Evolutionary conservation across 2,329 filamentous ascomycete species (phyloP).

Genomic region (Botrytis deweyae): DNA sequence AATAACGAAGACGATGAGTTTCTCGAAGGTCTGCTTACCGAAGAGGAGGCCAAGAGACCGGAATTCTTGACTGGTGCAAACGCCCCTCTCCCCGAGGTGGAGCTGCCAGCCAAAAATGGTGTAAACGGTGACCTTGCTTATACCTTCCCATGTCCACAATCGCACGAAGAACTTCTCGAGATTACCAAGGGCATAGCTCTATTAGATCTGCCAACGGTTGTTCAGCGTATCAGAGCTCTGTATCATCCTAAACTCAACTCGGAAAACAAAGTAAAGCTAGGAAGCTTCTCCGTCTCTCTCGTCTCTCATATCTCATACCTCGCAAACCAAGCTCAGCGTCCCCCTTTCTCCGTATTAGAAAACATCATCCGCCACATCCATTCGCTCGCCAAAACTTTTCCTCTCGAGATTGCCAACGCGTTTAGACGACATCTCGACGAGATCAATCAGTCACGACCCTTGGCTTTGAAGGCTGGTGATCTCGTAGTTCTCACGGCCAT

Average conservation of each 20-base stretch:
- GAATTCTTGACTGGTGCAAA: conserved; percentile 50
- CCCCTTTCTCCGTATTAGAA: conserved; percentile 70
- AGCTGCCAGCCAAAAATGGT: conserved; percentile 40
- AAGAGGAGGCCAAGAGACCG: conserved; percentile 55
- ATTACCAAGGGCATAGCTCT: conserved; percentile 61
- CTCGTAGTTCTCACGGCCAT: conserved; percentile 81
- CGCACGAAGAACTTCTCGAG: conserved; percentile 69
- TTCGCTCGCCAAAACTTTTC: conserved; percentile 83
- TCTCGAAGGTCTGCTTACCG: conserved; percentile 64
- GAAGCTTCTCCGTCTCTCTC: conserved; percentile 63
- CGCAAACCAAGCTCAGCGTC: conserved; percentile 44
- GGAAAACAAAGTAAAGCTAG: conserved; percentile 81
- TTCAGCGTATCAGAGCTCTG: conserved; percentile 88
- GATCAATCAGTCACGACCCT: conserved; percentile 50
- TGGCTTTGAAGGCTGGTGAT: conserved; percentile 64
- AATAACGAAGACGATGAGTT: conserved; percentile 66
- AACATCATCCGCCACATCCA: conserved; percentile 85
- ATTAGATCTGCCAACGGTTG: conserved; percentile 69
- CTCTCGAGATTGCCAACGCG: conserved; percentile 71
- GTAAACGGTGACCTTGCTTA: conserved; percentile 65
- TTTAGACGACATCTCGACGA: conserved; percentile 72
- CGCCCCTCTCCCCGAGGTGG: conserved; percentile 45
- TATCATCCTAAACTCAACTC: conserved; percentile 84
- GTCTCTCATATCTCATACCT: conserved; percentile 60
- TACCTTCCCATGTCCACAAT: conserved; percentile 82